These are phyloP conservation scores for Hordeum pubiflorum DNA, from an alignment of 202 grass and related monocot species.

Conservation along the genomic window DNA sequence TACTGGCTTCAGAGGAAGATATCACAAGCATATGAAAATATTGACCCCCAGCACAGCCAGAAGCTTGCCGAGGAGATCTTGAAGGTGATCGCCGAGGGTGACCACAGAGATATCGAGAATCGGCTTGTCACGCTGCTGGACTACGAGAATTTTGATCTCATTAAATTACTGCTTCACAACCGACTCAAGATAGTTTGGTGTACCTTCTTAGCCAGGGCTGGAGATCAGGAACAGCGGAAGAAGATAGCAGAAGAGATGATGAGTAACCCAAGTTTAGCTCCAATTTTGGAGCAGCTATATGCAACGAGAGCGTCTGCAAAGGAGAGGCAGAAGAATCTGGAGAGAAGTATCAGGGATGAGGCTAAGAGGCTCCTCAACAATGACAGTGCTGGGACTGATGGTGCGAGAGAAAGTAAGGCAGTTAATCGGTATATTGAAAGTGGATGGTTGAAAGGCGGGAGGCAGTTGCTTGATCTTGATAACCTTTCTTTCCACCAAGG, in stretches of 20 bases:
- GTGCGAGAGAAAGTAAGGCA: slow-evolving; percentile 23
- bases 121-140: slow-evolving; percentile 55
- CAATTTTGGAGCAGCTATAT: slow-evolving; percentile 69
- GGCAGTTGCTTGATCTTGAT: slow-evolving; percentile 66
- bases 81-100: slow-evolving; percentile 55
- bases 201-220: slow-evolving; percentile 63
- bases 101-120: slow-evolving; percentile 59
- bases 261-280: slow-evolving; percentile 34
- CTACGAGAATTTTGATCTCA: slow-evolving; percentile 77
- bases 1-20: slow-evolving; percentile 92
- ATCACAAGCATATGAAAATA: slow-evolving; percentile 56
- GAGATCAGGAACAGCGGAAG: slow-evolving; percentile 60
- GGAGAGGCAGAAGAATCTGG: slow-evolving; percentile 69
- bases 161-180: slow-evolving; percentile 63
- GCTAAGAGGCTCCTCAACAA: slow-evolving; percentile 64
- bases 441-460: slow-evolving; percentile 68
- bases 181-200: slow-evolving; percentile 85
- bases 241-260: slow-evolving; percentile 78
- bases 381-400: slow-evolving; percentile 22
- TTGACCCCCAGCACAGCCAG: slow-evolving; percentile 57
- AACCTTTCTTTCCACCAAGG: slow-evolving; percentile 68
- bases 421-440: slow-evolving; percentile 40
- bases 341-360: slow-evolving; percentile 73
- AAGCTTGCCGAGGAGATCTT: slow-evolving; percentile 64
- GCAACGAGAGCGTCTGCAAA: slow-evolving; percentile 70